Conservation (phyloP, 148 eudicot species). For the Agrostemma githago region DNA sequence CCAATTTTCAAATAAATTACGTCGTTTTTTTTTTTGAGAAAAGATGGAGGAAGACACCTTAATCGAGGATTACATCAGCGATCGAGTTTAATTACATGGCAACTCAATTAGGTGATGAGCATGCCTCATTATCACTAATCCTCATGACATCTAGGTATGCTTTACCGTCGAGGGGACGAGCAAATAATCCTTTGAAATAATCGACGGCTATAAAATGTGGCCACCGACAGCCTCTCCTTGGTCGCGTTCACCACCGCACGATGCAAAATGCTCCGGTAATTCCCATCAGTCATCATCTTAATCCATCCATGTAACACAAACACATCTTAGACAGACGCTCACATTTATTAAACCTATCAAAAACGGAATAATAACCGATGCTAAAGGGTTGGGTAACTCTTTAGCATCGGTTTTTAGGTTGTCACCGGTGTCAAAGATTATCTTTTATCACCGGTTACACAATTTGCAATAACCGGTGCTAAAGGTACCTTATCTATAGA, state of each 20-base stretch:
- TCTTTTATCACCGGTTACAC: too few relatives aligned
- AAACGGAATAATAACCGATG: too few relatives aligned
- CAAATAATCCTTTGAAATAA: slow-evolving; percentile 29
- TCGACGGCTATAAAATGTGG: slow-evolving; percentile 37
- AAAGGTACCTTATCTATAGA: too few relatives aligned
- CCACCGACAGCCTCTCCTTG: slow-evolving; percentile 49
- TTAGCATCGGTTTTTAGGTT: too few relatives aligned
- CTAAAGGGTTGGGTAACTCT: too few relatives aligned
- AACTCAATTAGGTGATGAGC: background rate
- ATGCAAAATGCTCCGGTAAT: slow-evolving; percentile 39
- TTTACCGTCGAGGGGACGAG: slow-evolving; percentile 37
- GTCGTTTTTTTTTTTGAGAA: too few relatives aligned
- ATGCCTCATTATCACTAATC: background rate
- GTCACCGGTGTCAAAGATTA: too few relatives aligned
- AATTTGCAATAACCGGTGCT: too few relatives aligned
- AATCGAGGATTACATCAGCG: too few relatives aligned
- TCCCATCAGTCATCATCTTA: slow-evolving; percentile 18
- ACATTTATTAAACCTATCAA: background rate
- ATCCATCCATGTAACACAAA: background rate
- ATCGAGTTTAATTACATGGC: background rate
- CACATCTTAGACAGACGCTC: background rate
- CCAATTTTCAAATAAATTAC: too few relatives aligned
- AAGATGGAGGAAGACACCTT: too few relatives aligned
- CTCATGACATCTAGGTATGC: slow-evolving; percentile 32
- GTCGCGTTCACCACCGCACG: slow-evolving; percentile 34